phyloP scores from a whole-genome alignment of 164 flowering plant species.

The Nymphaea thermarum region DNA sequence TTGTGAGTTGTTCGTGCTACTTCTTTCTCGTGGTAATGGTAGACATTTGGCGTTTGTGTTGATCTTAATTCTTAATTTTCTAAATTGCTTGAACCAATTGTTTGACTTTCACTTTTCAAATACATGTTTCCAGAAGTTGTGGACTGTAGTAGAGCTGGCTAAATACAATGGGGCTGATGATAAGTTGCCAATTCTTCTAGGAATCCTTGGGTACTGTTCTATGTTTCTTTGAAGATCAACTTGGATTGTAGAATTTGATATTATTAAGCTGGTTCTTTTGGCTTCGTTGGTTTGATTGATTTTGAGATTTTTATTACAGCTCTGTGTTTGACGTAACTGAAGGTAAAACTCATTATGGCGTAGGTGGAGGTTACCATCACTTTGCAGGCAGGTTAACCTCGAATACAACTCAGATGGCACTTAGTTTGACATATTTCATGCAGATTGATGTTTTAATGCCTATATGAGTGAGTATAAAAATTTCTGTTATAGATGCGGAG shows the following conservation, averaged over 20 bases:
- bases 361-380: constrained; percentile 78
- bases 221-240: constrained; percentile 1
- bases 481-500: too few species aligned
- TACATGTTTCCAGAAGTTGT: constrained; percentile 23
- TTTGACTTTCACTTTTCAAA: neutral
- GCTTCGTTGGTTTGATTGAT: neutral
- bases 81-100: neutral
- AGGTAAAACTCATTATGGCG: constrained; percentile 82
- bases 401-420: too few species aligned
- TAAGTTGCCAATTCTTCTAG: constrained; percentile 48
- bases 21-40: neutral
- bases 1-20: neutral
- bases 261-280: neutral
- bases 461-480: too few species aligned
- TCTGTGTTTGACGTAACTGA: constrained; percentile 93
- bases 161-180: constrained; percentile 67
- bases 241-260: neutral
- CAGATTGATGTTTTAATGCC: too few species aligned
- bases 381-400: constrained; percentile 75
- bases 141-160: constrained; percentile 45
- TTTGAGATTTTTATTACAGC: constrained; percentile 21
- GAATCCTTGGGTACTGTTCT: constrained; percentile 46
- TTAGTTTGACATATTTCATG: too few species aligned
- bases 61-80: neutral
- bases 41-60: neutral